A percentile compares a stretch with the other conserved stretches of the same genome.
These are phyloP conservation scores for Pichia thaimueangensis DNA, from an alignment of 805 yeast genomes.

Conservation along the genomic window DNA sequence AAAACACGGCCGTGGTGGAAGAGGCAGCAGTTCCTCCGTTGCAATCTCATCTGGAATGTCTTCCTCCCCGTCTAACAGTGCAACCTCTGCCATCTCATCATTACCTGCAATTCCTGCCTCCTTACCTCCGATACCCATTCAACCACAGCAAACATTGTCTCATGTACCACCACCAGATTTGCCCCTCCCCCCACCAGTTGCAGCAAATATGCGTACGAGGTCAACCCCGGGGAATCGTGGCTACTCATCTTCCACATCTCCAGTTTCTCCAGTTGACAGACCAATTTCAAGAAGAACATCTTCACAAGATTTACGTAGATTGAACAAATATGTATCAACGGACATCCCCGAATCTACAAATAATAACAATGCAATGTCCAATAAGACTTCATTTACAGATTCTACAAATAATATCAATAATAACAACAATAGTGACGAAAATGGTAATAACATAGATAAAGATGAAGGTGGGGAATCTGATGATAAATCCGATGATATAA, in stretches of 20 bases:
- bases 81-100: background rate
- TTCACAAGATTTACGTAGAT: too few species aligned
- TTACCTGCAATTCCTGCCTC: conserved; percentile 3
- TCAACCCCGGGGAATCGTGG: too few species aligned
- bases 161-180: background rate
- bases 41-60: background rate
- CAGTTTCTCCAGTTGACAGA: too few species aligned
- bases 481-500: background rate
- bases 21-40: background rate
- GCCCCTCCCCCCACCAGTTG: background rate
- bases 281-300: too few species aligned
- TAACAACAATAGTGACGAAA: too few species aligned
- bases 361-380: background rate
- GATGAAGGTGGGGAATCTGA: background rate
- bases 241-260: background rate
- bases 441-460: too few species aligned
- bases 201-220: too few species aligned
- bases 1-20: background rate
- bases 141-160: background rate
- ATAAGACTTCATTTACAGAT: too few species aligned
- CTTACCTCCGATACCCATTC: conserved; percentile 1
- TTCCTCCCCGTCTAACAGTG: background rate
- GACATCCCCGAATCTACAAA: background rate
- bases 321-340: too few species aligned
- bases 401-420: too few species aligned